Evolutionary conservation across 805 yeast genomes (phyloP).

Genomic region (Nakazawaea sp.): DNA sequence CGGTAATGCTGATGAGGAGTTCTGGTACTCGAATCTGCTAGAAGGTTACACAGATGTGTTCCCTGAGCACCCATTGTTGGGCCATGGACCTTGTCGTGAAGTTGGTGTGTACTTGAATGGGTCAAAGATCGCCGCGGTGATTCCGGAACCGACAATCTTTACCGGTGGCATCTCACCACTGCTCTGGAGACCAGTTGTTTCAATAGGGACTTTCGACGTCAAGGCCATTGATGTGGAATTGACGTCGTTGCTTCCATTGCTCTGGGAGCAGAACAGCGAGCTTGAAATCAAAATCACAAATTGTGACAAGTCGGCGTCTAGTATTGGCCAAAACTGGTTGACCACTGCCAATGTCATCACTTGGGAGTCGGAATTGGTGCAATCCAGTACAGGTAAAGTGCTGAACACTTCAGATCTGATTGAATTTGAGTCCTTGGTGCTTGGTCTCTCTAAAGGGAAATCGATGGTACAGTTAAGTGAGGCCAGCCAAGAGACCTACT

Average conservation of each 20-base stretch:
- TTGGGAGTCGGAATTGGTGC: slow-evolving; percentile 42
- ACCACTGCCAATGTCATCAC: slow-evolving; percentile 47
- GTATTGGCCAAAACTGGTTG: slow-evolving; percentile 51
- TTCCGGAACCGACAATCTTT: slow-evolving; percentile 69
- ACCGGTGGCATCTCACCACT: slow-evolving; percentile 81
- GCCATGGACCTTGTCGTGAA: slow-evolving; percentile 69
- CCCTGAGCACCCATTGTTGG: slow-evolving; percentile 28
- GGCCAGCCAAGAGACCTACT: slow-evolving; percentile 23
- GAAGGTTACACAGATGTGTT: slow-evolving; percentile 40
- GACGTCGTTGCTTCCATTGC: slow-evolving; percentile 59
- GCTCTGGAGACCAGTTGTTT: slow-evolving; percentile 77
- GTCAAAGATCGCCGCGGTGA: slow-evolving; percentile 47
- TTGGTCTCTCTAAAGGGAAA: too few relatives aligned
- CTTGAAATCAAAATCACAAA: slow-evolving; percentile 45
- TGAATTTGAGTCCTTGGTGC: slow-evolving; percentile 19
- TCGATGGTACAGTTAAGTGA: too few relatives aligned
- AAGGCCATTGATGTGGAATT: slow-evolving; percentile 65
- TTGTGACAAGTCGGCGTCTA: slow-evolving; percentile 26
- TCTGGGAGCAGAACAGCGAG: slow-evolving; percentile 45
- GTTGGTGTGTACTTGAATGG: slow-evolving; percentile 58
- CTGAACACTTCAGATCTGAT: slow-evolving; percentile 21
- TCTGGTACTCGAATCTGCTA: slow-evolving; percentile 65
- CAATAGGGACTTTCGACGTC: slow-evolving; percentile 66
- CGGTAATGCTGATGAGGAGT: slow-evolving; percentile 78
- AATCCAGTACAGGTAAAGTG: slow-evolving; percentile 31